Conservation (phyloP, 2,329 filamentous ascomycete species). For the Penicillium sp. region DNA sequence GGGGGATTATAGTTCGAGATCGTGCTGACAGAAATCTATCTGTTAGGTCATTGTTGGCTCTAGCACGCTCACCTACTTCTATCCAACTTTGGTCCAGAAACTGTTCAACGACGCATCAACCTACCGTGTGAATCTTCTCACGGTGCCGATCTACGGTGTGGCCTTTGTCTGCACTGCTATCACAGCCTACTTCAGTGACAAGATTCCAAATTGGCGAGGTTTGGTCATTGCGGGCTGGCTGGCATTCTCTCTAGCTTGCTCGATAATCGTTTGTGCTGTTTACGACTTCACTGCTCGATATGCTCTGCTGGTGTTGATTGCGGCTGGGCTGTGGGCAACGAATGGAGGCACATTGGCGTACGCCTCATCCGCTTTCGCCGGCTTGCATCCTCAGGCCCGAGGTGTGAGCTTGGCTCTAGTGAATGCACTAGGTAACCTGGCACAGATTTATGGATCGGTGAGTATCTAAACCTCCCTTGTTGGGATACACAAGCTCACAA, state of each 20-base stretch:
- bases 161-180: slow-evolving; percentile 56
- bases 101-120: slow-evolving; percentile 33
- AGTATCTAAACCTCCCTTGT: background rate
- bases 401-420: slow-evolving; percentile 58
- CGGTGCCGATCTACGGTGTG: slow-evolving; percentile 57
- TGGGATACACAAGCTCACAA: background rate
- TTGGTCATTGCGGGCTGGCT: slow-evolving; percentile 57
- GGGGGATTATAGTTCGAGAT: background rate
- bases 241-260: slow-evolving; percentile 41
- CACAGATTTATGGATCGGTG: slow-evolving; percentile 57
- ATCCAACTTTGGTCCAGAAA: slow-evolving; percentile 33
- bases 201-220: slow-evolving; percentile 51
- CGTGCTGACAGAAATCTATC: background rate
- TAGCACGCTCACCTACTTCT: slow-evolving; percentile 36
- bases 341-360: slow-evolving; percentile 59
- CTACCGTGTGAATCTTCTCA: slow-evolving; percentile 29
- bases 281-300: slow-evolving; percentile 60
- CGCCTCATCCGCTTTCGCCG: slow-evolving; percentile 56
- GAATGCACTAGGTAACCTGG: slow-evolving; percentile 59
- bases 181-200: slow-evolving; percentile 55
- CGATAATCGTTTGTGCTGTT: slow-evolving; percentile 49
- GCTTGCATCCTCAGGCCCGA: slow-evolving; percentile 55
- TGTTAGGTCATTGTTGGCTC: slow-evolving; percentile 42
- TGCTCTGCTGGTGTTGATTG: slow-evolving; percentile 60
- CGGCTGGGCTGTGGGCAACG: slow-evolving; percentile 58